Conservation (phyloP, 2,329 filamentous ascomycete genomes). For the Alternaria ethzedia region DNA sequence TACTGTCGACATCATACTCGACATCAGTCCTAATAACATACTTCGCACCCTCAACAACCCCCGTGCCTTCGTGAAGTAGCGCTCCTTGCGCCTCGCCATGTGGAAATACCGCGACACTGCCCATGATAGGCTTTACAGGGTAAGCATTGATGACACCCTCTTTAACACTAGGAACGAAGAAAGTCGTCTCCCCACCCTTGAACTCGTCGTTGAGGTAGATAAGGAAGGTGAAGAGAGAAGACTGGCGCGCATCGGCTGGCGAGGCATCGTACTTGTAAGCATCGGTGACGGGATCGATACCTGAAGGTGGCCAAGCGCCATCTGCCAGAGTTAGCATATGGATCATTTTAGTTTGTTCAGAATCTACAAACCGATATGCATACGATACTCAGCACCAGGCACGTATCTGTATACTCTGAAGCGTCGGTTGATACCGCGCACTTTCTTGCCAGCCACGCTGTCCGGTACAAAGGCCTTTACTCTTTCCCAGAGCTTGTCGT, state of each 20-base stretch:
- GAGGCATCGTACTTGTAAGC: conserved; percentile 72
- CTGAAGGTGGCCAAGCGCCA: conserved; percentile 75
- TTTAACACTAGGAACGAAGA: conserved; percentile 68
- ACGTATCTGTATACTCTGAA: conserved; percentile 77
- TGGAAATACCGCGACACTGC: conserved; percentile 71
- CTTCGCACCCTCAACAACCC: conserved; percentile 69
- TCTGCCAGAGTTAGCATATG: conserved; percentile 46
- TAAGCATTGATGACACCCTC: conserved; percentile 74
- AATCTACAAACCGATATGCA: conserved; percentile 61
- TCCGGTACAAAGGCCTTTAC: conserved; percentile 65
- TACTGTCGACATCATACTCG: conserved; percentile 65
- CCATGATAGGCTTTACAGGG: conserved; percentile 71
- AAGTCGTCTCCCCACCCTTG: conserved; percentile 73
- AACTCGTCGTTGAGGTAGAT: conserved; percentile 76
- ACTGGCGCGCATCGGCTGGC: conserved; percentile 64
- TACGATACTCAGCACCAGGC: conserved; percentile 73
- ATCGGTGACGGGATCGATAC: conserved; percentile 61
- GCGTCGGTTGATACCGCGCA: conserved; percentile 70
- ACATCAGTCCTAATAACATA: conserved; percentile 76
- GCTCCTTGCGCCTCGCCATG: conserved; percentile 72
- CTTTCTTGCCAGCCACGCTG: conserved; percentile 61
- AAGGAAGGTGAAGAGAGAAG: conserved; percentile 72
- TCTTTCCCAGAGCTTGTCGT: conserved; percentile 67
- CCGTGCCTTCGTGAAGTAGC: conserved; percentile 72
- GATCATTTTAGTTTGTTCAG: background rate